Base-by-base conservation (phyloP, 805 yeast genomes). In the Yarrowia osloensis region DNA sequence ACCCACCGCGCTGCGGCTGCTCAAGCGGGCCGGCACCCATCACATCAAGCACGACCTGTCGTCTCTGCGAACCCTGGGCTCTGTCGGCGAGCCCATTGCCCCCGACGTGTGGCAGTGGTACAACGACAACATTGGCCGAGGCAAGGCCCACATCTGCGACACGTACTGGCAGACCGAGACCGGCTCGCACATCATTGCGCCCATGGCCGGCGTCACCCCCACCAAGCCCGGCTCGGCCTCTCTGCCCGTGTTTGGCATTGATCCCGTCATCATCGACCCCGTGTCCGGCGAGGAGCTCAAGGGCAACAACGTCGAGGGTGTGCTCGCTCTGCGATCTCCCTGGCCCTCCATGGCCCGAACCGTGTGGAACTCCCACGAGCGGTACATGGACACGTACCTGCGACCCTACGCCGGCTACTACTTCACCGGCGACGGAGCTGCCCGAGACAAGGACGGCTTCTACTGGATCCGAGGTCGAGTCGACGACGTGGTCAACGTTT, bases 321-420 rank as follows among this genome's bases (percentile, higher is more conserved):
- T 95, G 33, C 83, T 95, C 70, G 98, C 97, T 37, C 86, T 95
- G 74, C 88, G 87, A 75, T 82, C 86, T 59, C 85, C 98, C 40
- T 95, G 99, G 99, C 99, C 99, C 67, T 92, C 98, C n/a, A 93
- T 95, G 88, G 95, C 98, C 33, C 88, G 99, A 81, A 87, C 97
- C 66, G 95, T 95, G 69, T 93, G 88, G 87, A 88, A 88, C 76
- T 91, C 93, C 78, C 96, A 94, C 78, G 80, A 81, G 70, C 87
- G 97, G 74, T 94, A 84, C 80, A 81, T 92, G 74, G 98, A 94
- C 69, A 95, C 98, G 46, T 95, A 95, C 79, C 83, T 95, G 76
- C 88, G 87, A 74, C 97, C 97, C 65, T 95, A 94, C 81, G 91
- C 94, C 68, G 96, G 97, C 68, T 86, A 85, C 80, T 95, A 92